Evolutionary conservation across 305 asterid species (phyloP).

Genomic region (Fraxinus nigra): DNA sequence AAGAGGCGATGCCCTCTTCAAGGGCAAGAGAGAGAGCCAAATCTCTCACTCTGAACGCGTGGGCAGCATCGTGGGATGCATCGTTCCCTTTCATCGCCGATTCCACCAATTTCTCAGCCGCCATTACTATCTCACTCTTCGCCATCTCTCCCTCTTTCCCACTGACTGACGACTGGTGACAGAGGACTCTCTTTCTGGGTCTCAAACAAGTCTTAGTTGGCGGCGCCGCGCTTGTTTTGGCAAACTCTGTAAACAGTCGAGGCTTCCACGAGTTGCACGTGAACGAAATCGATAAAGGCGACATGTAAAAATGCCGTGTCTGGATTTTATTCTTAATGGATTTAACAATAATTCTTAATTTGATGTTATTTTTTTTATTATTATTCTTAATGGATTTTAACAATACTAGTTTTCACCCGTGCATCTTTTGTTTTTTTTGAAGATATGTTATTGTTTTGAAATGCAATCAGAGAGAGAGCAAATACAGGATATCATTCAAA

Average conservation of each 20-base stretch:
- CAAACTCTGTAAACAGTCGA: not conserved
- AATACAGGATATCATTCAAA: too few species aligned
- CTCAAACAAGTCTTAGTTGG: not conserved
- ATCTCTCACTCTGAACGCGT: conserved; percentile 83
- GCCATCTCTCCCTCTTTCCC: conserved; percentile 30
- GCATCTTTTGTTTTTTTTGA: too few species aligned
- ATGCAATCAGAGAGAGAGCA: too few species aligned
- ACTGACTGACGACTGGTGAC: not conserved
- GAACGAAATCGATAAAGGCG: not conserved
- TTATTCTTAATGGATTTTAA: too few species aligned
- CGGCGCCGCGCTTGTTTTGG: not conserved
- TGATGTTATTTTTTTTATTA: too few species aligned
- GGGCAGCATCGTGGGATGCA: conserved; percentile 93
- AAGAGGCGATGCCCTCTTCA: conserved; percentile 61
- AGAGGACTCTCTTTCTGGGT: not conserved
- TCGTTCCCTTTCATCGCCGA: conserved; percentile 77
- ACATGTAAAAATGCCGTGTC: not conserved
- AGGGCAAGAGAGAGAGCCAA: conserved; percentile 82
- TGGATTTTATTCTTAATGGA: too few species aligned
- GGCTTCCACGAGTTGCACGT: not conserved
- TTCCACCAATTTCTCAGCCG: conserved; percentile 73
- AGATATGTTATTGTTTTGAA: too few species aligned
- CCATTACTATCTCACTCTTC: conserved; percentile 39
- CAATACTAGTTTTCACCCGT: too few species aligned
- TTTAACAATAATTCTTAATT: too few species aligned